Base-by-base conservation (phyloP, 2,329 filamentous ascomycete genomes). In the Aulographum hederae region DNA sequence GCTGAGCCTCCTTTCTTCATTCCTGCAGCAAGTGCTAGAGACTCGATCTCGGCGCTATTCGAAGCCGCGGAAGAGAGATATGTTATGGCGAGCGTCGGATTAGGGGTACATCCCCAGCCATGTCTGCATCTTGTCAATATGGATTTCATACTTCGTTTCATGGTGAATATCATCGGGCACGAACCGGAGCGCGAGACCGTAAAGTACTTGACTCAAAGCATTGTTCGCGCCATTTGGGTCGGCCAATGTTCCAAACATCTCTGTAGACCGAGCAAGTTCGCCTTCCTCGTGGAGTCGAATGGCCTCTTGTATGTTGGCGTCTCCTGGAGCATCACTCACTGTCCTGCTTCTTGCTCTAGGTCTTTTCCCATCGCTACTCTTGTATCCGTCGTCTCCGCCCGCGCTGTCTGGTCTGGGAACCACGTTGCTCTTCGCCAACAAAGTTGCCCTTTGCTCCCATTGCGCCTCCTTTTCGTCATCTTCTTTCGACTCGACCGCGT, bases 391-490 rank as follows among this genome's bases (percentile, higher is more conserved):
- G 35, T 35, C 25, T 18, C 27, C 34, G 34, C 34, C 35, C 30
- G 32, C 33, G 10, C 19, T 38, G 29, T 30, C 15, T 26, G 25
- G 46, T 21, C 51, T 47, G 18, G 51, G 59, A 38, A 60, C 49
- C 31, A 60, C 56, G 36, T 63, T 61, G 37, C 52, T 64, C 42
- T 68, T 69, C 19, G 81, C 86, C 40, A 95, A 61, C 37, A 91
- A 69, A n/a, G 85, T 94, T 18, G 89, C 89, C 37, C 86, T 67
- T 58, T 79, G 76, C 63, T 95, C 89, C 89, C 89, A 98, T 55
- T 78, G 68, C 36, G 71, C 70, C 60, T 91, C 78, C 32, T 61
- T 57, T 17, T 66, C 63, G 39, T 63, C 56, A 48, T 40, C 57
- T 51, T 44, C 60, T 55, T 39, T 56, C 49, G 40, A 57, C 51